phyloP scores from a whole-genome alignment of 352 stramenopile genomes.

The Phytophthora sojae region DNA sequence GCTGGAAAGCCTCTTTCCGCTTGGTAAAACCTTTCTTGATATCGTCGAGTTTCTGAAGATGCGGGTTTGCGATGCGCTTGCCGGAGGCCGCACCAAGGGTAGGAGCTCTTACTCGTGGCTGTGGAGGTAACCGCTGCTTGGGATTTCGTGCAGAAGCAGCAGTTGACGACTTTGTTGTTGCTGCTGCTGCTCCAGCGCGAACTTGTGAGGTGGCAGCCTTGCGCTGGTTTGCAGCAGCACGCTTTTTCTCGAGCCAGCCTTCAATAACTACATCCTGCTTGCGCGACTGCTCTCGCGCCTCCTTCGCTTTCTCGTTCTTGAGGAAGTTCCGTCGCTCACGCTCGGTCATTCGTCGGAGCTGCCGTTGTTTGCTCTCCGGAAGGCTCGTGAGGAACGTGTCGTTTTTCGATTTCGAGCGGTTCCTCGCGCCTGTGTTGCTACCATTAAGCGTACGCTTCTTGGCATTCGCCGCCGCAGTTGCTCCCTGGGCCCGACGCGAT shows the following conservation, averaged over 20 bases:
- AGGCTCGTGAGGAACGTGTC: slow-evolving; percentile 70
- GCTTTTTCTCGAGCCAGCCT: slow-evolving; percentile 77
- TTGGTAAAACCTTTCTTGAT: slow-evolving; percentile 69
- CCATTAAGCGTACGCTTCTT: slow-evolving; percentile 47
- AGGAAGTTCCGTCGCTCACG: slow-evolving; percentile 63
- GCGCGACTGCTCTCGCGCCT: slow-evolving; percentile 39
- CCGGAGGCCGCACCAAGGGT: slow-evolving; percentile 56
- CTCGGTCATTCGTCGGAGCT: slow-evolving; percentile 72
- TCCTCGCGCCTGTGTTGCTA: slow-evolving; percentile 30
- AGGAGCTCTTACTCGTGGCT: slow-evolving; percentile 55
- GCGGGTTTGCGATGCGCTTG: slow-evolving; percentile 61
- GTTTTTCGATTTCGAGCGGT: slow-evolving; percentile 18
- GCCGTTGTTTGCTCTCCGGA: slow-evolving; percentile 66
- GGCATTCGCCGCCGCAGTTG: slow-evolving; percentile 23
- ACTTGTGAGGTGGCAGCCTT: slow-evolving; percentile 49
- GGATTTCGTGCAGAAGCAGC: slow-evolving; percentile 12
- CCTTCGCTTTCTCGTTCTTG: slow-evolving; percentile 63
- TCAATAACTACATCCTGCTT: slow-evolving; percentile 83
- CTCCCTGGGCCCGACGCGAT: slow-evolving; percentile 9
- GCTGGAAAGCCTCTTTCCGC: slow-evolving; percentile 61
- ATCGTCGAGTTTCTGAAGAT: slow-evolving; percentile 73
- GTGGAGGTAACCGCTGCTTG: slow-evolving; percentile 36
- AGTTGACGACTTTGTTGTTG: slow-evolving; percentile 5
- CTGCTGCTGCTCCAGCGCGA: slow-evolving; percentile 13
- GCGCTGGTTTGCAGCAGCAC: slow-evolving; percentile 61